A percentile compares a stretch with the other conserved stretches of the same genome.
These are phyloP conservation scores for Hygrophorus pudorinus DNA, from an alignment of 768 basidiomycete genomes.

Conservation along the genomic window DNA sequence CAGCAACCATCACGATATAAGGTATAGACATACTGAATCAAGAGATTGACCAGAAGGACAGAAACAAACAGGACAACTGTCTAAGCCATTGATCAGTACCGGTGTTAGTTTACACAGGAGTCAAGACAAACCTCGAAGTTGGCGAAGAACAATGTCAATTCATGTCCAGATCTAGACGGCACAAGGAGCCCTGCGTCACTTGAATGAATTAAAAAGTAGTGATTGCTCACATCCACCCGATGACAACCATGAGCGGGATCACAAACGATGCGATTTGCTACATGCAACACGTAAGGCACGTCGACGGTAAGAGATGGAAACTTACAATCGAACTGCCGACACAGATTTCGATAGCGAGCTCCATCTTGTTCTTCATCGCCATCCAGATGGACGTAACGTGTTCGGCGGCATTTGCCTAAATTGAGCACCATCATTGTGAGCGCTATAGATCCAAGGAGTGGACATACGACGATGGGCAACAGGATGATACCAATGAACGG, in stretches of 20 bases:
- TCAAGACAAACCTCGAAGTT: slow-evolving; percentile 59
- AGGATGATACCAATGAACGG: slow-evolving; percentile 81
- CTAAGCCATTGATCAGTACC: slow-evolving; percentile 20
- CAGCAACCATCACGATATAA: neutral
- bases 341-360: slow-evolving; percentile 66
- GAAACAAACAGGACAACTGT: slow-evolving; percentile 83
- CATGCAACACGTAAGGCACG: neutral
- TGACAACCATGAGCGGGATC: slow-evolving; percentile 76
- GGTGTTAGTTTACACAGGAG: slow-evolving; percentile 1
- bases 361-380: slow-evolving; percentile 65
- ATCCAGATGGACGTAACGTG: slow-evolving; percentile 83
- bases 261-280: slow-evolving; percentile 85
- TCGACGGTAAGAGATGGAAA: slow-evolving; percentile 9
- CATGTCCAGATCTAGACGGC: slow-evolving; percentile 44
- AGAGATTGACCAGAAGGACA: slow-evolving; percentile 78
- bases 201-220: slow-evolving; percentile 4
- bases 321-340: slow-evolving; percentile 75
- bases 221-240: slow-evolving; percentile 71
- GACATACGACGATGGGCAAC: slow-evolving; percentile 68
- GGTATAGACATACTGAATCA: slow-evolving; percentile 47
- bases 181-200: neutral
- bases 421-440: neutral
- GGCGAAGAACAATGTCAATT: slow-evolving; percentile 74
- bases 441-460: neutral
- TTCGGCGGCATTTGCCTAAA: slow-evolving; percentile 73